Percentiles rank a stretch among this genome's conserved stretches.
phyloP scores from a whole-genome alignment of 2,329 filamentous ascomycete species.

The Cephalotrichum gorgonifer region DNA sequence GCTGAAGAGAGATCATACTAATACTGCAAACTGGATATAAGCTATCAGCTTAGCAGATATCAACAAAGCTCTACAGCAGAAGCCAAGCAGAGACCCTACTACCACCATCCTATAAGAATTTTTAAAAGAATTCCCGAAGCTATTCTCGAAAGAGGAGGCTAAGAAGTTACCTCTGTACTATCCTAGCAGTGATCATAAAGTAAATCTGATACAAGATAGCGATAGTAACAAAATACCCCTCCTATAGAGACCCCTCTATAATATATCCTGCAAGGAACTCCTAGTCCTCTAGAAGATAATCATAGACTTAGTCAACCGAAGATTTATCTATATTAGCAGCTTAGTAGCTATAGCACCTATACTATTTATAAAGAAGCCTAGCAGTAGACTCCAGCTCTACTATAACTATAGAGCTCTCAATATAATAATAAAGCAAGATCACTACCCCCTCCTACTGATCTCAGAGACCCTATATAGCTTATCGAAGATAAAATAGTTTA shows the following conservation, averaged over 20 bases:
- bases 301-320: not conserved
- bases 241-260: not conserved
- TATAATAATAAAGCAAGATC: not conserved
- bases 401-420: not conserved
- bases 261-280: not conserved
- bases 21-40: not conserved
- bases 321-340: not conserved
- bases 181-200: not conserved
- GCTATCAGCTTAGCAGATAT: no score
- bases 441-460: not conserved
- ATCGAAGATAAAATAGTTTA: not conserved
- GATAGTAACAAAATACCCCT: not conserved
- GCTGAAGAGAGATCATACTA: not conserved
- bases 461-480: not conserved
- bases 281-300: no score
- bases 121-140: no score
- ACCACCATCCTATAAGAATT: not conserved
- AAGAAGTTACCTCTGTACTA: not conserved
- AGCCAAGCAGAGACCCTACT: no score
- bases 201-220: not conserved
- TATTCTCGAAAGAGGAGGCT: no score
- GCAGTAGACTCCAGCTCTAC: not conserved
- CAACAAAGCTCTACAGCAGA: no score
- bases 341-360: not conserved
- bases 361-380: not conserved